Base-by-base conservation (phyloP, 2,329 filamentous ascomycete species). In the Xylaria digitata region DNA sequence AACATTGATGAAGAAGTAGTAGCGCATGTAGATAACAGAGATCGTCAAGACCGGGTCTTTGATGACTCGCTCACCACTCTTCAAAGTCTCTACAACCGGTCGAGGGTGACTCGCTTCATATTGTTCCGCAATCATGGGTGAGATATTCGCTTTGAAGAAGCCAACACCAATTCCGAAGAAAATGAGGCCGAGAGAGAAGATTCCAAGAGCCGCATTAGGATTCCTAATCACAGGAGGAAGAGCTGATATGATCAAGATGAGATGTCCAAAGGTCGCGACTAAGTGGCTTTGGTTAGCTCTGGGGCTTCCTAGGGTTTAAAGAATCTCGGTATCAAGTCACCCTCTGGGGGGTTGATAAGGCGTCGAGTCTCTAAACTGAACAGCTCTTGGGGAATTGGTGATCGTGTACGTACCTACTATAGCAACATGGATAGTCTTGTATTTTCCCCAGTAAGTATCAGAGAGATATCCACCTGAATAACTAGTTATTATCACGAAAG, bases 1-100 rank as follows among this genome's bases (percentile, higher is more conserved):
- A 17, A 93, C 72, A 78, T 93, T 93, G 75, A 93, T 92, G 92
- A 75, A 92, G 63, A 91, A 82, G 78, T 92, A 93, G 77, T 92
- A 92, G 78, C 85, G 86, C 88, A 89, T 91, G 82, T 91, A 92
- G 68, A 92, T 88, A 54, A 88, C 84, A 73, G 90, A 87, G 68
- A 89, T 85, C 1, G 90, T 92, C 61, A 91, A 81, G 45, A 85
- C 82, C 0, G 89, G 89, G 71, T 92, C 89, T 30, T 91, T 85
- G 69, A 92, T 84, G 61, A 92, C 87, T 82, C 84, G 81, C 77
- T 88, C 84, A 45, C 86, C 86, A 6, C 71, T 78, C 70, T 81
- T 77, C 49, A 85, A 78, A 85, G 72, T 87, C 1, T 81, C 84
- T 72, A 80, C 81, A 55, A 88, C 81, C 84, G 87, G 64, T 71